Evolutionary conservation across 495 filamentous ascomycete species (phyloP), one percentile per base, ranked within the genome.

Genomic region (Clohesyomyces aquaticus): DNA sequence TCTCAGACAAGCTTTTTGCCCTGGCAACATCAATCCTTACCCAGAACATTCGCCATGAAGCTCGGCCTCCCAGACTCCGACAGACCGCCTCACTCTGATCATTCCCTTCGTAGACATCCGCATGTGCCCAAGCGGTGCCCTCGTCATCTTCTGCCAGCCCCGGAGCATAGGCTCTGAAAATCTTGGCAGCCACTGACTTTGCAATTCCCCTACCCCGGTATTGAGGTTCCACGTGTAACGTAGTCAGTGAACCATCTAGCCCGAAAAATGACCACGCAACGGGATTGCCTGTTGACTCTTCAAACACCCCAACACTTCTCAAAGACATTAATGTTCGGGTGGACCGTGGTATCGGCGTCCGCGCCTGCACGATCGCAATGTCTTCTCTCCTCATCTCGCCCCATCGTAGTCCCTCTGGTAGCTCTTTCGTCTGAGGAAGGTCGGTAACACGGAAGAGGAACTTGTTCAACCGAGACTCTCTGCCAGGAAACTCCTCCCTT

Each of bases 251-350:
- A 0, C 63, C 72, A 51, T 77, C 75, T 22, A 71, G 62, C 1
- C 75, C 74, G 1, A 75, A 45, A 54, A 77, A 77, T 16, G 70
- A 67, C 75, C 75, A 77, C 38, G 74, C 71, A 28, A 76, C 65
- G 10, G 65, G 62, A 8, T 51, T 49, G 12, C 60, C 57, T 11
- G 56, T 49, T 21, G 43, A 14, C 21, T 64, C 26, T n/a, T 62
- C 53, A 27, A 64, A 65, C 11, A 71, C 56, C n/a, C 58, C 60
- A n/a, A 65, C 56, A 29, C 50, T 59, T 29, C 61, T 65, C 48
- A 67, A 12, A 10, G 64, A 60, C 32, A 65, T 28, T 16, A 71
- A 43, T 21, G 64, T 61, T 18, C 28, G 19, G n/a, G 22, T 48
- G 2, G 54, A 25, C 1, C 68, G 64, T 25, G 68, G 68, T 6